A percentile compares a stretch with the other conserved stretches of the same genome.
These are phyloP conservation scores for Pulveroboletus sp. DNA, from an alignment of 768 basidiomycete genomes.

Conservation along the genomic window DNA sequence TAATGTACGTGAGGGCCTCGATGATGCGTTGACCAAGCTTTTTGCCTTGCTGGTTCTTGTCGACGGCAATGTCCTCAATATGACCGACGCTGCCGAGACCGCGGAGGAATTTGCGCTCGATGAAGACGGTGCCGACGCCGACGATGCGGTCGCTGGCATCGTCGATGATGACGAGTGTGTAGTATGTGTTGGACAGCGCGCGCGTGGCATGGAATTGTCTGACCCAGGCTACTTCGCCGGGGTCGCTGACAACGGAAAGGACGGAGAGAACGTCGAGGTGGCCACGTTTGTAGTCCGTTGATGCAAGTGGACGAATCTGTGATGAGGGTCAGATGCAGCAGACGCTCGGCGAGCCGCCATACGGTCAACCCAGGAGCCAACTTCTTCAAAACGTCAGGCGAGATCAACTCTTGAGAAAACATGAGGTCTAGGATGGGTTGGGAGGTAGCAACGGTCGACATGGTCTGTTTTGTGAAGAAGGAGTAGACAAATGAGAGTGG, in stretches of 20 bases:
- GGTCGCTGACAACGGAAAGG: conserved; percentile 65
- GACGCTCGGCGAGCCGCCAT: neutral
- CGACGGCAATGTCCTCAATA: conserved; percentile 97
- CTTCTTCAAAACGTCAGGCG: conserved; percentile 51
- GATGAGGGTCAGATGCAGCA: neutral
- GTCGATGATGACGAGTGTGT: conserved; percentile 78
- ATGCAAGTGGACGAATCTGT: conserved; percentile 87
- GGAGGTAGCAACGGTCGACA: conserved; percentile 35
- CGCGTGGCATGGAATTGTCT: conserved; percentile 63
- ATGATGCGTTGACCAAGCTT: conserved; percentile 88
- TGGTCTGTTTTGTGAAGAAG: neutral
- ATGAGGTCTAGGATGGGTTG: conserved; percentile 70
- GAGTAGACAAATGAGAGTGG: conserved; percentile 2
- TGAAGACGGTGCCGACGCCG: conserved; percentile 74
- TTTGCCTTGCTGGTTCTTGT: conserved; percentile 82
- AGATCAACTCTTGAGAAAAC: conserved; percentile 70
- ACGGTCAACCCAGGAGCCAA: conserved; percentile 47
- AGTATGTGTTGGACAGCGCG: conserved; percentile 63
- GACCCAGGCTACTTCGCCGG: conserved; percentile 62
- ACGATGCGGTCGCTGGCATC: conserved; percentile 73
- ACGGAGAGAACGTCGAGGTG: conserved; percentile 79
- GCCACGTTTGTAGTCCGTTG: conserved; percentile 74
- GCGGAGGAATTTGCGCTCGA: conserved; percentile 94
- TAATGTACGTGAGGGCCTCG: conserved; percentile 77
- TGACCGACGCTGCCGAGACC: conserved; percentile 86